A percentile compares a stretch with the other conserved stretches of the same genome.
phyloP scores from a whole-genome alignment of 176 grass and related monocot species.

The Aegilops sharonensis region DNA sequence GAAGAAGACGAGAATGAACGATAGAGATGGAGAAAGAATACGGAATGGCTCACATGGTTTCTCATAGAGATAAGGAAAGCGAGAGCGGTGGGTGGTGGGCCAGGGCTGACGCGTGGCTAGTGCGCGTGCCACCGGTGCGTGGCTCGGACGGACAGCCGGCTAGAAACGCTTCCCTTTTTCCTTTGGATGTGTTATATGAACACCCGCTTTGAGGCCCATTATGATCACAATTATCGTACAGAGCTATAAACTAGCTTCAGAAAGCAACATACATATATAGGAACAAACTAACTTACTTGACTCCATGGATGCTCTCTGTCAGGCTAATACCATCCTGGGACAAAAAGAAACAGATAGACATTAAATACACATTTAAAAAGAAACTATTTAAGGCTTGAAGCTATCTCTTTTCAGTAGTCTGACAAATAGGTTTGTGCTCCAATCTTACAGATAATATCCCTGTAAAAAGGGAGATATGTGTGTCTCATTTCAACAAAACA shows the following conservation, averaged over 20 bases:
- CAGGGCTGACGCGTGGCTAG: too few relatives aligned
- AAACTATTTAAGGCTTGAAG: constrained; percentile 16
- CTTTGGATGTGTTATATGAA: too few relatives aligned
- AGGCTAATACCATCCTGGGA: constrained; percentile 88
- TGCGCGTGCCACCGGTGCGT: too few relatives aligned
- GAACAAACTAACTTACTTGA: constrained; percentile 59
- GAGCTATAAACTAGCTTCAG: background rate
- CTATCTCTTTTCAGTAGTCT: background rate
- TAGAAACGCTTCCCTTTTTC: too few relatives aligned
- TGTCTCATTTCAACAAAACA: constrained; percentile 6
- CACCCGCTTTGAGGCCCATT: too few relatives aligned
- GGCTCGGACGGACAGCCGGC: too few relatives aligned
- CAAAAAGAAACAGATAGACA: constrained; percentile 35
- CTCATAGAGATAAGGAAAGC: too few relatives aligned
- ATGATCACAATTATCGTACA: too few relatives aligned
- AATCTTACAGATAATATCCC: background rate
- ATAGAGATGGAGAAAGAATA: too few relatives aligned
- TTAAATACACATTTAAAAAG: constrained; percentile 6
- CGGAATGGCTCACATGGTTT: too few relatives aligned
- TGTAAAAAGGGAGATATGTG: background rate
- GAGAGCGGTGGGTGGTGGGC: too few relatives aligned
- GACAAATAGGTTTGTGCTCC: constrained; percentile 5
- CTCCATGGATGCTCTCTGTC: constrained; percentile 57
- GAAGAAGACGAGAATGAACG: too few relatives aligned
- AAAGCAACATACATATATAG: constrained; percentile 1